Evolutionary conservation across 2,329 filamentous ascomycete species (phyloP).

Genomic region (Cercospora zeae-maydis): DNA sequence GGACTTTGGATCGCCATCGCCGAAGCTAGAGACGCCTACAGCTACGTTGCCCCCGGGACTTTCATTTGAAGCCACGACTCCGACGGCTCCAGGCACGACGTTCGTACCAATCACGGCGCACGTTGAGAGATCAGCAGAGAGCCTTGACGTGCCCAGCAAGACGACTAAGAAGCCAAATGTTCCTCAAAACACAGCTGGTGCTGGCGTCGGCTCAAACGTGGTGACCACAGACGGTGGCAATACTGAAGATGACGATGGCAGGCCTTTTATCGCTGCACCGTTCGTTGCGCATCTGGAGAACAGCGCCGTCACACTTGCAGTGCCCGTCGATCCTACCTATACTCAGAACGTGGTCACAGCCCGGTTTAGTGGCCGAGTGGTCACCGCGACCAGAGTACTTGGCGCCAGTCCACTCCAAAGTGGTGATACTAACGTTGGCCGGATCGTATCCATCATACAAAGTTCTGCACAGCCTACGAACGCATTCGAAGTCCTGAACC

Average conservation of each 20-base stretch:
- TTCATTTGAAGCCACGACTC: slow-evolving; percentile 14
- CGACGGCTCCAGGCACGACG: slow-evolving; percentile 19
- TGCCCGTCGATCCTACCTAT: slow-evolving; percentile 17
- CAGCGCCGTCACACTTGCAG: slow-evolving; percentile 21
- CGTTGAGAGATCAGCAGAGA: slow-evolving; percentile 25
- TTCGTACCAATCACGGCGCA: slow-evolving; percentile 26
- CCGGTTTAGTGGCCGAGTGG: slow-evolving; percentile 15
- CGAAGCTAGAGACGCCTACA: slow-evolving; percentile 24
- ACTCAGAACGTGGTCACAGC: slow-evolving; percentile 24
- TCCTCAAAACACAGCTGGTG: neutral
- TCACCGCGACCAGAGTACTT: slow-evolving; percentile 22
- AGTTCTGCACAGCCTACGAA: slow-evolving; percentile 20
- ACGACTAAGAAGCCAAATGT: slow-evolving; percentile 10
- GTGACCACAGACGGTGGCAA: neutral
- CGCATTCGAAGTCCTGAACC: slow-evolving; percentile 19
- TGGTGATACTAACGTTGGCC: slow-evolving; percentile 12
- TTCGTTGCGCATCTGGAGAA: slow-evolving; percentile 24
- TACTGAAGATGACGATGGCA: neutral
- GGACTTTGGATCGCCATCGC: slow-evolving; percentile 7
- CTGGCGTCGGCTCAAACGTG: neutral
- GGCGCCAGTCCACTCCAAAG: neutral
- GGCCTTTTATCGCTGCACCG: slow-evolving; percentile 4
- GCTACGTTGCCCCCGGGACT: slow-evolving; percentile 27
- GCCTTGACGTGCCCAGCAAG: slow-evolving; percentile 21
- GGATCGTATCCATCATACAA: slow-evolving; percentile 15